Evolutionary conservation across 495 filamentous ascomycete species (phyloP), one percentile per base, ranked within the genome.

Genomic region (Penicillium malachiteum): DNA sequence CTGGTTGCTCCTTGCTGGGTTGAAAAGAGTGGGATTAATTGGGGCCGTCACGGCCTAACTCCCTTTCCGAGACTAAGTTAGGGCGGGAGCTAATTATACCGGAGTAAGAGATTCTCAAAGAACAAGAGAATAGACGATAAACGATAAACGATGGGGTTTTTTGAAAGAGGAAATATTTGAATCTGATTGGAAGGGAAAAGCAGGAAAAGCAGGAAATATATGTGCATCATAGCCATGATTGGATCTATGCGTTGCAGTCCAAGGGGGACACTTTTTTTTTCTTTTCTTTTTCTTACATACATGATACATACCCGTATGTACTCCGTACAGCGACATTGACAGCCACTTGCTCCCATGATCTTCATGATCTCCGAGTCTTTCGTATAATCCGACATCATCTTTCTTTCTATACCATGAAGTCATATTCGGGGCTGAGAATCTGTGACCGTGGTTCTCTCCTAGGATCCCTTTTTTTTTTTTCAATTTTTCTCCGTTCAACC

Each of bases 51-150:
- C 21, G 49, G 49, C 38, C 21, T 32, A 7, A 52, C 38, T 31
- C 38, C 37, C 49, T 52, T 52, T 52, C 38, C 33, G 35, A 40
- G 48, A 50, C 48, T 35, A 52, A 52, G 49, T 52, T 42, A 52
- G 50, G 50, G 49, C 49, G 49, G 50, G 39, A 52, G 39, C 50
- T 52, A 52, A 52, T 42, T 52, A 52, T 44, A 44, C 40, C 49
- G 11, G 14, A 12, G 11, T n/a, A 14, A 26, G 32, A 18, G 45
- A 43, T 6, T 10, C 41, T 26, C 2, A 6, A 10, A n/a, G 38
- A 33, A 1, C 7, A 48, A 14, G 5, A 48, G 11, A 43, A 43
- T 2, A 43, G 16, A 43, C 11, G 16, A 43, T n/a, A 43, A 43
- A 43, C 40, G 17, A n/a, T 43, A 17, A 43, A 8, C 40, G 17